Percentiles rank a stretch among this genome's conserved stretches.
Evolutionary conservation across 805 yeast species (phyloP).

Genomic region (Groenewaldozyma salmanticensis): DNA sequence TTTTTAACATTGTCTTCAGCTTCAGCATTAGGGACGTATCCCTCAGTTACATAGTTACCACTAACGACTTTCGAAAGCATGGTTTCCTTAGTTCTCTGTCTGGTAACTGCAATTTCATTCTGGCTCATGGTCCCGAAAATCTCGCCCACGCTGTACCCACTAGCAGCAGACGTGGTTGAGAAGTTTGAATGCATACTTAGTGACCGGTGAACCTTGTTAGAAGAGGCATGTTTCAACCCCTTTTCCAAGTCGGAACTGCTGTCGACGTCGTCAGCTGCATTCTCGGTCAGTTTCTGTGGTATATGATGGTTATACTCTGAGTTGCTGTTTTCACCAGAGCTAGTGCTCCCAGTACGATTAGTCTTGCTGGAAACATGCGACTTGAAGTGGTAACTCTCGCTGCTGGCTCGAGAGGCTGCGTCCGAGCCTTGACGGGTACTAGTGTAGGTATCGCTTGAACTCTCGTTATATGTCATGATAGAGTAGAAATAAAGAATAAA

Average conservation of each 20-base stretch:
- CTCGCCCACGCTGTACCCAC: slow-evolving; percentile 21
- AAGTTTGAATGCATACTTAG: neutral
- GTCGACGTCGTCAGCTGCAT: neutral
- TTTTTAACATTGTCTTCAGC: slow-evolving; percentile 16
- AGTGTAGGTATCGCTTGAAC: too few species aligned
- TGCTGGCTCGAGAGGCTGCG: too few species aligned
- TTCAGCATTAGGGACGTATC: slow-evolving; percentile 15
- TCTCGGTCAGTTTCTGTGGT: neutral
- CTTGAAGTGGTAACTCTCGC: too few species aligned
- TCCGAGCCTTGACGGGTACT: too few species aligned
- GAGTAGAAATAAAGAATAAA: too few species aligned
- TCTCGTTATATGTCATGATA: too few species aligned
- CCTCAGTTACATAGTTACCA: slow-evolving; percentile 15
- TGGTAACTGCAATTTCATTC: slow-evolving; percentile 30
- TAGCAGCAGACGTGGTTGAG: slow-evolving; percentile 5
- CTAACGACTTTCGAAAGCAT: slow-evolving; percentile 28
- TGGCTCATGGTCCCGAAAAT: slow-evolving; percentile 34
- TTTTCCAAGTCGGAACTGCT: neutral
- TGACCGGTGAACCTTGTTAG: too few species aligned
- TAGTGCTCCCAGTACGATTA: too few species aligned
- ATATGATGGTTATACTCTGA: neutral
- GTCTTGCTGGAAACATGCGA: too few species aligned
- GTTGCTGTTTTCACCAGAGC: too few species aligned
- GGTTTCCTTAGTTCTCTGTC: slow-evolving; percentile 38
- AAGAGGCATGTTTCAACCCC: neutral